Evolutionary conservation across 2,329 filamentous ascomycete species (phyloP).

Genomic region (Cryphonectria radicalis): DNA sequence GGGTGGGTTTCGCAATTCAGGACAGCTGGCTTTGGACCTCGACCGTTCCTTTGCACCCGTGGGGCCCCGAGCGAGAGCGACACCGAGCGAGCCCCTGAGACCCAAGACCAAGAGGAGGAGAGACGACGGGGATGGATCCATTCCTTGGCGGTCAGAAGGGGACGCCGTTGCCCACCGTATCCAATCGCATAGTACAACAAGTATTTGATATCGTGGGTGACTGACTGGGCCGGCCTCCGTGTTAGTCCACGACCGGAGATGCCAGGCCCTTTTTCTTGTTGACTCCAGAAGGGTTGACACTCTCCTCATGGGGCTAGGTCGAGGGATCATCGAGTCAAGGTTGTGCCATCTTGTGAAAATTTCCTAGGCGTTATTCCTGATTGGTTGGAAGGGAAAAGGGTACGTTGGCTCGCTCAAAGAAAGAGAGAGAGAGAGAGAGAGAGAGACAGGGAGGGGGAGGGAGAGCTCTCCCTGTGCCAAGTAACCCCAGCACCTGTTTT

Average conservation of each 20-base stretch:
- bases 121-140: not conserved
- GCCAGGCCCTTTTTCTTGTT: not conserved
- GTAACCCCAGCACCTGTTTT: not conserved
- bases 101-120: not conserved
- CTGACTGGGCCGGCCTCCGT: not conserved
- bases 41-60: conserved; percentile 10
- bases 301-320: not conserved
- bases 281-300: conserved; percentile 1
- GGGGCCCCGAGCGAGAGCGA: conserved; percentile 7
- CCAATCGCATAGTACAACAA: not conserved
- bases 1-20: conserved; percentile 10
- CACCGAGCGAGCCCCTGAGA: not conserved
- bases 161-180: not conserved
- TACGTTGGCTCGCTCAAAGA: not conserved
- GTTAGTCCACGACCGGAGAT: no score
- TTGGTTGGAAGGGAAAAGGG: not conserved
- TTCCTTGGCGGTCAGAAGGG: conserved; percentile 22
- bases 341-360: not conserved
- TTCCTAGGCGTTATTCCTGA: not conserved
- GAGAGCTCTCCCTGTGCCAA: not conserved
- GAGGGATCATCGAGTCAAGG: conserved; percentile 1
- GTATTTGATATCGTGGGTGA: not conserved
- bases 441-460: not conserved
- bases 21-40: conserved; percentile 10
- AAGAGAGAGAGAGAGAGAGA: not conserved